A percentile compares a stretch with the other conserved stretches of the same genome.
These are phyloP conservation scores for Wilhelminamyces savonicus DNA, from an alignment of 805 yeast species.

Conservation along the genomic window DNA sequence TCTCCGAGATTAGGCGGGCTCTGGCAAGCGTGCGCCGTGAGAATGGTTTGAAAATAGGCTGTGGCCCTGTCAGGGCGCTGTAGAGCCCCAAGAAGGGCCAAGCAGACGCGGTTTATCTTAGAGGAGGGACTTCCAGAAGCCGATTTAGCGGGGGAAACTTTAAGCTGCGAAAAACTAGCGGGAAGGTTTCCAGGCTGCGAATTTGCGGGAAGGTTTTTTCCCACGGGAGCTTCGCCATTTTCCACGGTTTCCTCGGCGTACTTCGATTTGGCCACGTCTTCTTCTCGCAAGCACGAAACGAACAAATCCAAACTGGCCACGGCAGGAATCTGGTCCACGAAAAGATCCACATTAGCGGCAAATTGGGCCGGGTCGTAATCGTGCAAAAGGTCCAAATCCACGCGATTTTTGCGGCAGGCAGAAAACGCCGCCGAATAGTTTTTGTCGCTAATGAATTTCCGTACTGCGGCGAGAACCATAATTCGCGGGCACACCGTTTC, in stretches of 20 bases:
- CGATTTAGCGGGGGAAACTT: too few species aligned
- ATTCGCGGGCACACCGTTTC: constrained; percentile 93
- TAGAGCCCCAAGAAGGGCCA: constrained; percentile 55
- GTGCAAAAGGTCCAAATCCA: constrained; percentile 82
- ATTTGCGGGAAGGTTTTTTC: neutral
- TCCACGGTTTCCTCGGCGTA: constrained; percentile 60
- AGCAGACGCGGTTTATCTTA: constrained; percentile 75
- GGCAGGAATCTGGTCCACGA: constrained; percentile 63
- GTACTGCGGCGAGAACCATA: constrained; percentile 79
- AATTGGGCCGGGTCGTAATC: constrained; percentile 79
- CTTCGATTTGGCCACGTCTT: constrained; percentile 76
- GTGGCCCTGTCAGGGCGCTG: constrained; percentile 43
- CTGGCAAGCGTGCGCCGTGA: constrained; percentile 91
- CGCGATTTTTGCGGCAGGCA: constrained; percentile 84
- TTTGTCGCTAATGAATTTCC: constrained; percentile 54
- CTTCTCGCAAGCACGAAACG: constrained; percentile 78
- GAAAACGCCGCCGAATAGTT: constrained; percentile 70
- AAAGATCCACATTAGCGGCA: constrained; percentile 52
- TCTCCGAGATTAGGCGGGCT: constrained; percentile 77
- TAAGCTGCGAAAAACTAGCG: too few species aligned
- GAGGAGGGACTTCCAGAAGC: constrained; percentile 32
- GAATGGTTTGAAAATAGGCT: constrained; percentile 65
- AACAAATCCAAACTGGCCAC: constrained; percentile 81
- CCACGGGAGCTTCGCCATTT: neutral
- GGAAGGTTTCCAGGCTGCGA: neutral